Evolutionary conservation across 2,329 filamentous ascomycete species (phyloP).

Genomic region (Arthrocladium fulminans): DNA sequence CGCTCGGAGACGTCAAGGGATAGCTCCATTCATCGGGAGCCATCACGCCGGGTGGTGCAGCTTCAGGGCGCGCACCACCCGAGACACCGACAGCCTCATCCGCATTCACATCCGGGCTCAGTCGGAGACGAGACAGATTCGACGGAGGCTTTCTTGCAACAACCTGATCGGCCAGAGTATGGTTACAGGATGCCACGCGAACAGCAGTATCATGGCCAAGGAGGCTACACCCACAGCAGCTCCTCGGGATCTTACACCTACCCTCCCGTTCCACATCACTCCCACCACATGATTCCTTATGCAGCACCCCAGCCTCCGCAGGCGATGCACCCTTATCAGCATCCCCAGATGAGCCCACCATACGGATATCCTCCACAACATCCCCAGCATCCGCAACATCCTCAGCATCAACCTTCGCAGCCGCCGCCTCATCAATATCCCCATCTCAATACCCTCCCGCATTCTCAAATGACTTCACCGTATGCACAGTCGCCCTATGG

Average conservation of each 20-base stretch:
- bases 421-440: constrained; percentile 5
- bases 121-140: constrained; percentile 47
- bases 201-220: constrained; percentile 22
- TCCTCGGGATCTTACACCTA: constrained; percentile 7
- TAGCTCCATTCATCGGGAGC: constrained; percentile 6
- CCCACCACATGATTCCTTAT: constrained; percentile 5
- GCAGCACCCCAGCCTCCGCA: not conserved
- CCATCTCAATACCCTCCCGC: not conserved
- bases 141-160: constrained; percentile 49
- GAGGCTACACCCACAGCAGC: constrained; percentile 28
- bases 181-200: constrained; percentile 19
- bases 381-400: constrained; percentile 11
- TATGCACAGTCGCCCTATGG: constrained; percentile 6
- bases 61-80: constrained; percentile 7
- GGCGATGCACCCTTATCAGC: constrained; percentile 7
- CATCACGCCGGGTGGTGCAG: constrained; percentile 5
- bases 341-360: constrained; percentile 13
- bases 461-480: not conserved
- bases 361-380: constrained; percentile 13
- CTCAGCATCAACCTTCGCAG: constrained; percentile 2
- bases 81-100: constrained; percentile 29
- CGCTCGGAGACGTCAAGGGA: constrained; percentile 5
- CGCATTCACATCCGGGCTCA: constrained; percentile 34
- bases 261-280: constrained; percentile 6
- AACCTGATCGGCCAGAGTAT: constrained; percentile 11